Evolutionary conservation across 192 early-diverging fungal genomes (phyloP).

Genomic region (Physocladia obscura): DNA sequence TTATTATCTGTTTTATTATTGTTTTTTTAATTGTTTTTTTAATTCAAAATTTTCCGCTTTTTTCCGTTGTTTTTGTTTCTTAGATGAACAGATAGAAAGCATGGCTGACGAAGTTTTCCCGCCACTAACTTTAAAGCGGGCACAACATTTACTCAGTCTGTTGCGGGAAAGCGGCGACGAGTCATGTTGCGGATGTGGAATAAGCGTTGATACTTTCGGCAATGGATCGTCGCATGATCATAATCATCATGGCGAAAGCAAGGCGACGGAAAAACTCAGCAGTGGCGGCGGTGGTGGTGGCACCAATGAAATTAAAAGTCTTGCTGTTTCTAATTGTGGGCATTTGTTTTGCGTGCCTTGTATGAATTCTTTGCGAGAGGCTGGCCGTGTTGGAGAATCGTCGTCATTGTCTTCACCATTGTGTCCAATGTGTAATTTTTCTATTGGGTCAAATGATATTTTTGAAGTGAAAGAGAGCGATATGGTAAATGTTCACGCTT

Average conservation of each 20-base stretch:
- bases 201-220: constrained; percentile 23
- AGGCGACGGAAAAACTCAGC: neutral
- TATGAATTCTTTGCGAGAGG: neutral
- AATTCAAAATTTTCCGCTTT: neutral
- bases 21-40: neutral
- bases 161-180: constrained; percentile 52
- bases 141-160: constrained; percentile 31
- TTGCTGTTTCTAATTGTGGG: constrained; percentile 34
- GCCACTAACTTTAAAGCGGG: constrained; percentile 38
- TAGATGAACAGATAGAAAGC: constrained; percentile 17
- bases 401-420: neutral
- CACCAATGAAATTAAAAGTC: constrained; percentile 9
- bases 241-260: neutral
- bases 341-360: constrained; percentile 45
- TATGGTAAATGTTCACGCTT: neutral
- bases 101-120: constrained; percentile 23
- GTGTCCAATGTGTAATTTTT: constrained; percentile 47
- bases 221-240: neutral
- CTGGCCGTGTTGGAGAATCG: neutral
- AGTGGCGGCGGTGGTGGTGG: neutral
- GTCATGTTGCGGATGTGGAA: constrained; percentile 33
- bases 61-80: neutral
- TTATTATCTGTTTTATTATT: neutral
- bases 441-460: constrained; percentile 36
- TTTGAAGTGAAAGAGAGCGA: constrained; percentile 52